phyloP scores from a whole-genome alignment of 805 yeast genomes.

The Hanseniaspora pseudoguilliermondii region DNA sequence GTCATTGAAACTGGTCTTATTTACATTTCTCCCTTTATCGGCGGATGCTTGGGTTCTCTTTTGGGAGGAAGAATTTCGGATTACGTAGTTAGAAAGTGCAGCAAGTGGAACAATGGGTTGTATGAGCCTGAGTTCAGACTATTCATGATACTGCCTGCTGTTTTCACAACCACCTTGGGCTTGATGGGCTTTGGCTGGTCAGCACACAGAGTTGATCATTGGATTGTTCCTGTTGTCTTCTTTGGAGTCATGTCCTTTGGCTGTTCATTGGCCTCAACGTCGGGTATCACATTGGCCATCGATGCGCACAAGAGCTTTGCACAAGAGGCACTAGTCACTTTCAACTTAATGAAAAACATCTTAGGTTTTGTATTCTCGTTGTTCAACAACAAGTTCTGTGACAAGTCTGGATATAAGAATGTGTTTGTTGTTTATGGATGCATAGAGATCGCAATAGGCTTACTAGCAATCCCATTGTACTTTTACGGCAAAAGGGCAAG shows the following conservation, averaged over 20 bases:
- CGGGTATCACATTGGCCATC: constrained; percentile 47
- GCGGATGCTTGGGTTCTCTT: constrained; percentile 45
- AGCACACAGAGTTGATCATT: constrained; percentile 32
- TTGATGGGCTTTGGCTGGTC: constrained; percentile 52
- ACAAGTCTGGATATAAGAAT: constrained; percentile 32
- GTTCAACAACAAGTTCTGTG: constrained; percentile 39
- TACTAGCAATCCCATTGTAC: constrained; percentile 40
- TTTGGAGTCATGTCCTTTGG: constrained; percentile 48
- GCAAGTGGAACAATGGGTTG: constrained; percentile 37
- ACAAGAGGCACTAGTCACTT: constrained; percentile 44
- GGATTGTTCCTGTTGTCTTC: constrained; percentile 49
- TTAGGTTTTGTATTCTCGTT: constrained; percentile 45
- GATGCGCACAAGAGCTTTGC: constrained; percentile 48
- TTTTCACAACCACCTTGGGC: constrained; percentile 35
- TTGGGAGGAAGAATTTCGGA: constrained; percentile 42
- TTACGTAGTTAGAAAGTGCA: constrained; percentile 33
- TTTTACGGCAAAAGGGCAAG: constrained; percentile 41
- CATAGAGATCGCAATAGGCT: constrained; percentile 37
- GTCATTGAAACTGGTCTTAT: constrained; percentile 39
- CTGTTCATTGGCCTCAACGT: constrained; percentile 47
- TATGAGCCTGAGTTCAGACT: constrained; percentile 47
- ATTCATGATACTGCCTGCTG: constrained; percentile 32
- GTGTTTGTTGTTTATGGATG: constrained; percentile 42
- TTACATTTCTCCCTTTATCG: constrained; percentile 44
- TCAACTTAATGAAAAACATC: constrained; percentile 42